Percentiles rank a stretch among this genome's conserved stretches.
These are phyloP conservation scores for Byssochlamys sp. DNA, from an alignment of 2,329 filamentous ascomycete genomes.

Conservation along the genomic window DNA sequence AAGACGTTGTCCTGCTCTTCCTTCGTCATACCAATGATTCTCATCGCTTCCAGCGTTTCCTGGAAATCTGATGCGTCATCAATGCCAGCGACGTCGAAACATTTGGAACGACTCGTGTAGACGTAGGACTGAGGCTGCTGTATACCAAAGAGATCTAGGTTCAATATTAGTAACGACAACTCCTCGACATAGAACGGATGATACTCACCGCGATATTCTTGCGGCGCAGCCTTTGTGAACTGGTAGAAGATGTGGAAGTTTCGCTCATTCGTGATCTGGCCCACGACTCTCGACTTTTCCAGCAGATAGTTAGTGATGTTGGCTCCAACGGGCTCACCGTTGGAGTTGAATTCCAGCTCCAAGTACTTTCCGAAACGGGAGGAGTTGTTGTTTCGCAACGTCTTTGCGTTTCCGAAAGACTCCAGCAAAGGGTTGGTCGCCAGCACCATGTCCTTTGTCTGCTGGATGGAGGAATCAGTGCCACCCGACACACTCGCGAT, in stretches of 20 bases:
- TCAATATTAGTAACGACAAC: slow-evolving; percentile 8
- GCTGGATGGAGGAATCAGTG: slow-evolving; percentile 72
- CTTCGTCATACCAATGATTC: slow-evolving; percentile 78
- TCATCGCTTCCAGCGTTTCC: slow-evolving; percentile 91
- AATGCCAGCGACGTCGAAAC: slow-evolving; percentile 85
- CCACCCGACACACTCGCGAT: slow-evolving; percentile 94
- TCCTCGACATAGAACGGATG: not conserved
- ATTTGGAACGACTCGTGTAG: slow-evolving; percentile 90
- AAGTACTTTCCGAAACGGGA: slow-evolving; percentile 97
- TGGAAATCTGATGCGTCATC: slow-evolving; percentile 81
- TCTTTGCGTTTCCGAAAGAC: slow-evolving; percentile 97
- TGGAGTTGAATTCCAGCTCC: slow-evolving; percentile 86
- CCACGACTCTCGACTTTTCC: slow-evolving; percentile 89
- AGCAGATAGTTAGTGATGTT: slow-evolving; percentile 97
- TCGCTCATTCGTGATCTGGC: slow-evolving; percentile 87
- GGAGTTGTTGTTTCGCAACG: slow-evolving; percentile 95
- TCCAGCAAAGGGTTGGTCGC: slow-evolving; percentile 94
- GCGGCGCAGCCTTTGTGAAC: slow-evolving; percentile 88
- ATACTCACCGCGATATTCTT: slow-evolving; percentile 58
- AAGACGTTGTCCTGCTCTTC: slow-evolving; percentile 92
- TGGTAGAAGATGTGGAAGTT: slow-evolving; percentile 99
- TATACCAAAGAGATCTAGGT: slow-evolving; percentile 66
- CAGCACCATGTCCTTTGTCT: slow-evolving; percentile 98
- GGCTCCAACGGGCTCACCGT: slow-evolving; percentile 86
- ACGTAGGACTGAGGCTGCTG: slow-evolving; percentile 86